Conservation (phyloP, 352 stramenopile genomes). For the Globisporangium nunn region DNA sequence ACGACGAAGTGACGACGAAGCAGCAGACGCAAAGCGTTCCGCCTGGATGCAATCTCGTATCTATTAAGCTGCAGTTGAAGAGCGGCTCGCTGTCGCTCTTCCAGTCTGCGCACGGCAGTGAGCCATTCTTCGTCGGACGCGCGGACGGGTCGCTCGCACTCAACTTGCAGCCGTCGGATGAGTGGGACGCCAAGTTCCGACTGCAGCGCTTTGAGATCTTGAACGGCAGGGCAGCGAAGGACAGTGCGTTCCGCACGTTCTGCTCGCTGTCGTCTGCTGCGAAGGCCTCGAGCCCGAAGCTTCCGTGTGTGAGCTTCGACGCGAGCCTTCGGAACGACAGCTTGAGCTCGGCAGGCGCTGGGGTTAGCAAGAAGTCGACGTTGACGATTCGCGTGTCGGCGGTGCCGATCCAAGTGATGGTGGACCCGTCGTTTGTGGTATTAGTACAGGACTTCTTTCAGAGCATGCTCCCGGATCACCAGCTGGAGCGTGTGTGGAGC, state of each 20-base stretch:
- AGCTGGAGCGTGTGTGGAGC: slow-evolving; percentile 71
- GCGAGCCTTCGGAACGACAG: slow-evolving; percentile 15
- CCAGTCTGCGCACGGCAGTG: slow-evolving; percentile 22
- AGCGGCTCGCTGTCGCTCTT: slow-evolving; percentile 48
- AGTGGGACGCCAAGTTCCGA: slow-evolving; percentile 55
- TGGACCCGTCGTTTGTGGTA: slow-evolving; percentile 65
- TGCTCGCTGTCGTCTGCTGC: slow-evolving; percentile 37
- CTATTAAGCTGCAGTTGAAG: slow-evolving; percentile 55
- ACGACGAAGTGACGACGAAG: slow-evolving; percentile 61
- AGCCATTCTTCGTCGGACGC: slow-evolving; percentile 37
- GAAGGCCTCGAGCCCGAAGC: slow-evolving; percentile 12
- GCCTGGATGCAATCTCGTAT: slow-evolving; percentile 57
- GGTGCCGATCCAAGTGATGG: slow-evolving; percentile 60
- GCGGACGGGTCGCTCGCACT: slow-evolving; percentile 45
- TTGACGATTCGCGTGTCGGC: slow-evolving; percentile 43
- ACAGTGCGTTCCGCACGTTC: slow-evolving; percentile 52
- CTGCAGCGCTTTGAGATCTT: slow-evolving; percentile 64
- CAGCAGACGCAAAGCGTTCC: slow-evolving; percentile 37
- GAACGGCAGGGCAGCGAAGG: slow-evolving; percentile 29
- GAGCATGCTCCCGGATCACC: slow-evolving; percentile 52
- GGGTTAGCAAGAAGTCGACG: not conserved
- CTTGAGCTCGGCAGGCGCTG: not conserved
- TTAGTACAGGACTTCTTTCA: slow-evolving; percentile 66
- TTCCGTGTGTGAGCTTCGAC: slow-evolving; percentile 49
- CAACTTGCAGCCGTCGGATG: slow-evolving; percentile 58